Conservation (phyloP, 2,329 filamentous ascomycete species). For the Penicillium janthinellum region DNA sequence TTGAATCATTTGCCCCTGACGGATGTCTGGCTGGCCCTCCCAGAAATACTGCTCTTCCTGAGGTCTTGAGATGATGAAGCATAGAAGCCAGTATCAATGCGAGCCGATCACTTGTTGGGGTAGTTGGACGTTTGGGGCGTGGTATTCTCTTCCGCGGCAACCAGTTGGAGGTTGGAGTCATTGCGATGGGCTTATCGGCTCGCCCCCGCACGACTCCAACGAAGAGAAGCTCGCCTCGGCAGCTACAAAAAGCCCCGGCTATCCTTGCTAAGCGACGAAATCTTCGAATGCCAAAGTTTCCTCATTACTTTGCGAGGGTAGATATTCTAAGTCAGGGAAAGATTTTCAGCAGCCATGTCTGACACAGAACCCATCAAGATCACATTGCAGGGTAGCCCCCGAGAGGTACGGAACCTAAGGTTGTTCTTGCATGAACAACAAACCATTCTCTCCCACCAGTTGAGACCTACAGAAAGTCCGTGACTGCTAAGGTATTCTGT, state of each 20-base stretch:
- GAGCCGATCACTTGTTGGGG: too few species aligned
- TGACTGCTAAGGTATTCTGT: neutral
- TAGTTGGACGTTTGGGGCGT: neutral
- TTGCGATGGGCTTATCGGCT: conserved; percentile 17
- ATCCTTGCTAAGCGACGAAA: neutral
- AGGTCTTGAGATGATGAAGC: too few species aligned
- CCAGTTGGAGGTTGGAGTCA: conserved; percentile 15
- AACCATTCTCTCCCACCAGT: neutral
- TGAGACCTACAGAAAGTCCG: too few species aligned
- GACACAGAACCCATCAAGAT: conserved; percentile 26
- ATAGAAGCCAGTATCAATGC: too few species aligned
- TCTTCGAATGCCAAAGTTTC: neutral
- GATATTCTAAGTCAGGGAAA: neutral
- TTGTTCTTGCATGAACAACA: neutral
- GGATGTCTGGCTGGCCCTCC: too few species aligned
- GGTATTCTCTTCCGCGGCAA: neutral
- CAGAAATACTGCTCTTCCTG: too few species aligned
- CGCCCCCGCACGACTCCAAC: conserved; percentile 25
- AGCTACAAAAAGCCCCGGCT: neutral
- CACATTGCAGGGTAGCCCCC: conserved; percentile 27
- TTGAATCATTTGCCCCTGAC: too few species aligned
- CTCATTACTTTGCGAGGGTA: neutral
- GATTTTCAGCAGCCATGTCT: conserved; percentile 49
- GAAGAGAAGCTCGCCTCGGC: conserved; percentile 11
- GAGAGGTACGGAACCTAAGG: conserved; percentile 29